Evolutionary conservation across 352 stramenopile species (phyloP).

Genomic region (Phytopythium litorale): DNA sequence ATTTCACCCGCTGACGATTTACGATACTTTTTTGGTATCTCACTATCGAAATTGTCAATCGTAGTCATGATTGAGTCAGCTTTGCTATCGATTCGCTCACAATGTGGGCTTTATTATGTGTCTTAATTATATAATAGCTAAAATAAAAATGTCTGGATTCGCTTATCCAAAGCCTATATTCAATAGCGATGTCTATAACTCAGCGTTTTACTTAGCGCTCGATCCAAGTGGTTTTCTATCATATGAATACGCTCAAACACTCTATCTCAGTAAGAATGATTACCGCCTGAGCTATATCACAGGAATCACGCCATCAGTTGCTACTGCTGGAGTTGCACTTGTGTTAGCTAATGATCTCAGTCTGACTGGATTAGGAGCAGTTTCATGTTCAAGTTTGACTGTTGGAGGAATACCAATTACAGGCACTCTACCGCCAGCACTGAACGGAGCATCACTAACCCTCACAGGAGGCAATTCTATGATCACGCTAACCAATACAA

Average conservation of each 20-base stretch:
- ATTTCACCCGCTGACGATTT: constrained; percentile 4
- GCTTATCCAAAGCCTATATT: constrained; percentile 4
- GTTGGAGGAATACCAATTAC: no score
- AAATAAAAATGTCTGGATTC: background rate
- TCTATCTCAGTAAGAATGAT: constrained; percentile 13
- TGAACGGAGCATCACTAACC: no score
- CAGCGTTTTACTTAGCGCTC: background rate
- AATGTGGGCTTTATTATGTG: no score
- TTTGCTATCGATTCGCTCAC: no score
- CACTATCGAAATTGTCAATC: constrained; percentile 2
- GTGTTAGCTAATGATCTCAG: background rate
- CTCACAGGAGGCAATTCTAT: no score
- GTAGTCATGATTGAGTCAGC: no score
- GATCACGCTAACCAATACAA: no score
- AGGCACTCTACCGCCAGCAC: no score
- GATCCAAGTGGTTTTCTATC: constrained; percentile 2
- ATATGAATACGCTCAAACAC: constrained; percentile 14
- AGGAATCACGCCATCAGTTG: background rate
- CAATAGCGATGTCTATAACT: background rate
- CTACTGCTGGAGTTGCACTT: background rate
- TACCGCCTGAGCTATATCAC: constrained; percentile 10
- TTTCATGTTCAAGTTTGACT: background rate
- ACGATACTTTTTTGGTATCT: constrained; percentile 12
- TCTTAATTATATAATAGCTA: background rate
- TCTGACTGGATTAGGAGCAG: background rate